A percentile compares a stretch with the other conserved stretches of the same genome.
Conservation (phyloP, 163 green algal genomes). For the Trebouxia gelatinosa region DNA sequence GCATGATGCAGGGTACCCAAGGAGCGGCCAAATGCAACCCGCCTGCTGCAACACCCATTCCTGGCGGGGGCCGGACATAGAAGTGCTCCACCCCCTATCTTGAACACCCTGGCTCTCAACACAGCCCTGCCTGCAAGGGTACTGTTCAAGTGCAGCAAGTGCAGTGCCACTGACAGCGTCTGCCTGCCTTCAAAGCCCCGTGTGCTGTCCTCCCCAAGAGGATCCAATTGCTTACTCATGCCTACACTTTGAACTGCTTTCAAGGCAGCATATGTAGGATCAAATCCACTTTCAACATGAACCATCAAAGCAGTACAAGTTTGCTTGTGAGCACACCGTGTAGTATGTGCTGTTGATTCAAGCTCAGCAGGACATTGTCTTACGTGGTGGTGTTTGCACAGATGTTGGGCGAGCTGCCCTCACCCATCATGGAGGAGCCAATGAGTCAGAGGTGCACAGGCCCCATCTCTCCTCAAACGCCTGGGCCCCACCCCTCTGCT, state of each 20-base stretch:
- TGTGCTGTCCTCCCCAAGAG: background rate
- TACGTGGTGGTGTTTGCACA: background rate
- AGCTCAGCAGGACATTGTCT: no score
- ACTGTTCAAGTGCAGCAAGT: no score
- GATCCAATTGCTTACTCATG: background rate
- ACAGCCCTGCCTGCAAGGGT: slow-evolving; percentile 5
- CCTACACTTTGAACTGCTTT: background rate
- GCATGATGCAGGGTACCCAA: slow-evolving; percentile 39
- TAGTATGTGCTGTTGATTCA: no score
- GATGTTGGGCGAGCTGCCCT: slow-evolving; percentile 12
- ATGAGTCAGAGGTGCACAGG: background rate
- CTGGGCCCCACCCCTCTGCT: background rate
- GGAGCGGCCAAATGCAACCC: slow-evolving; percentile 60
- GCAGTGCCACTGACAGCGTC: no score
- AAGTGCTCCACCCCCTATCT: background rate
- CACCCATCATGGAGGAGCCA: slow-evolving; percentile 10
- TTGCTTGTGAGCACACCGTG: no score
- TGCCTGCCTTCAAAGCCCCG: background rate
- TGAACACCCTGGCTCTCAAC: background rate
- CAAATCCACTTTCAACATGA: no score
- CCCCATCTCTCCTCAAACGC: slow-evolving; percentile 7
- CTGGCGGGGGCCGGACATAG: slow-evolving; percentile 25
- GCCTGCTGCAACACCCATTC: slow-evolving; percentile 87
- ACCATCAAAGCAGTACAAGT: no score
- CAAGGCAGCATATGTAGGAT: no score